phyloP scores from a whole-genome alignment of 108 stramenopile genomes.

The Cyclotella sp. region DNA sequence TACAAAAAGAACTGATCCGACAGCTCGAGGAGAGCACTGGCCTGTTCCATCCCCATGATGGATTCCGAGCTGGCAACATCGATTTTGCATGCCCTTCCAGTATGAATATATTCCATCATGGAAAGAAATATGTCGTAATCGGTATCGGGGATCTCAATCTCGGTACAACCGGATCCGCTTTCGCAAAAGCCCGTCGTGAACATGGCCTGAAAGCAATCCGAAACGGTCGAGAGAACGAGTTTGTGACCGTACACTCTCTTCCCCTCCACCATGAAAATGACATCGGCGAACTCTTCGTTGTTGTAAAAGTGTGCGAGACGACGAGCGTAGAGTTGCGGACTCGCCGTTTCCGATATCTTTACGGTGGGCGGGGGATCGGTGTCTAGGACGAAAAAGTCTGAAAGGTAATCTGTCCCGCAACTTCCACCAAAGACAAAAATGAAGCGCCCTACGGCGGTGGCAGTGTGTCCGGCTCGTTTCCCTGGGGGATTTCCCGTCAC shows the following conservation, averaged over 20 bases:
- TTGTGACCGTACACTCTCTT: constrained; percentile 87
- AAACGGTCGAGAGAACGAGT: constrained; percentile 83
- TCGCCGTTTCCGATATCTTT: constrained; percentile 66
- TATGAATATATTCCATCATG: constrained; percentile 94
- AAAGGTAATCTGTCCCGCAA: constrained; percentile 77
- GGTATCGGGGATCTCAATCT: constrained; percentile 87
- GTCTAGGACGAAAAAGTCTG: constrained; percentile 89
- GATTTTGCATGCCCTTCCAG: constrained; percentile 68
- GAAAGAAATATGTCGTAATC: constrained; percentile 80
- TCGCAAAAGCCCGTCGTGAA: constrained; percentile 88
- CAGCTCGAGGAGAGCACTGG: constrained; percentile 85
- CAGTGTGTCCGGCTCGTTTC: constrained; percentile 92
- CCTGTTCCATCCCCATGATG: constrained; percentile 49
- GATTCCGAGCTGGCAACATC: constrained; percentile 37
- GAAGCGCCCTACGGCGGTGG: constrained; percentile 85
- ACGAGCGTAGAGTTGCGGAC: constrained; percentile 67
- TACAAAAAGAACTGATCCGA: constrained; percentile 94
- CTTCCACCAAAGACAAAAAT: constrained; percentile 89
- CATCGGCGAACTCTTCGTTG: constrained; percentile 89
- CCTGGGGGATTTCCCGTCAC: constrained; percentile 83
- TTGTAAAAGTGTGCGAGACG: constrained; percentile 84
- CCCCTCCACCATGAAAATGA: constrained; percentile 92
- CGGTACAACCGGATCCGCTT: constrained; percentile 56
- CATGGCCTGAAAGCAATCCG: constrained; percentile 94
- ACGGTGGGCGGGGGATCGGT: constrained; percentile 86